Percentiles rank a stretch among this genome's conserved stretches.
These are phyloP conservation scores for Russula brevipes DNA, from an alignment of 768 basidiomycete genomes.

Conservation along the genomic window DNA sequence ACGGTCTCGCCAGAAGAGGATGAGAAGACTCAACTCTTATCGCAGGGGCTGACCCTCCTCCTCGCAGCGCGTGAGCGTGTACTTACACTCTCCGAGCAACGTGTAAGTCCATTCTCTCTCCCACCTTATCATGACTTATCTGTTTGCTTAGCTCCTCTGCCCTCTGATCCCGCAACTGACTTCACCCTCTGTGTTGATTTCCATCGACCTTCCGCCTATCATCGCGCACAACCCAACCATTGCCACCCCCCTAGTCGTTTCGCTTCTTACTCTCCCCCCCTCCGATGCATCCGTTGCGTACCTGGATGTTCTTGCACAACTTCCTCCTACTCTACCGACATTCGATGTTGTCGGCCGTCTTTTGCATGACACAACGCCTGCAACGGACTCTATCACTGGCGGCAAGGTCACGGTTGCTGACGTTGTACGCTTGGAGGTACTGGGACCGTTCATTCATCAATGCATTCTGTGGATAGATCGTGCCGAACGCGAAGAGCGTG, in stretches of 20 bases:
- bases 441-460: conserved; percentile 69
- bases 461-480: conserved; percentile 64
- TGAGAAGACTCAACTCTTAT: conserved; percentile 50
- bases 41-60: conserved; percentile 62
- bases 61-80: conserved; percentile 66
- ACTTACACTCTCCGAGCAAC: conserved; percentile 69
- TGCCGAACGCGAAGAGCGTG: conserved; percentile 63
- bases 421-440: conserved; percentile 55
- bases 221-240: conserved; percentile 64
- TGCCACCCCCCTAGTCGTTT: conserved; percentile 60
- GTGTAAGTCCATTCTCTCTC: conserved; percentile 40
- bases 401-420: conserved; percentile 58
- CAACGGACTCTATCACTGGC: conserved; percentile 38
- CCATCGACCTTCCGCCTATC: conserved; percentile 61
- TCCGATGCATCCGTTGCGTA: conserved; percentile 41
- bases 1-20: conserved; percentile 47
- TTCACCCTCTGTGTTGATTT: conserved; percentile 52
- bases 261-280: conserved; percentile 44
- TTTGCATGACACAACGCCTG: conserved; percentile 53
- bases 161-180: conserved; percentile 45
- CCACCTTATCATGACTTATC: background rate
- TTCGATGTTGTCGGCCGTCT: conserved; percentile 71
- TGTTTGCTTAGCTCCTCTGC: conserved; percentile 41
- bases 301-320: conserved; percentile 55
- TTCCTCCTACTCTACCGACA: conserved; percentile 67